A percentile compares a stretch with the other conserved stretches of the same genome.
Conservation (phyloP, 2,329 filamentous ascomycete species). For the Ophiostoma perfectum region DNA sequence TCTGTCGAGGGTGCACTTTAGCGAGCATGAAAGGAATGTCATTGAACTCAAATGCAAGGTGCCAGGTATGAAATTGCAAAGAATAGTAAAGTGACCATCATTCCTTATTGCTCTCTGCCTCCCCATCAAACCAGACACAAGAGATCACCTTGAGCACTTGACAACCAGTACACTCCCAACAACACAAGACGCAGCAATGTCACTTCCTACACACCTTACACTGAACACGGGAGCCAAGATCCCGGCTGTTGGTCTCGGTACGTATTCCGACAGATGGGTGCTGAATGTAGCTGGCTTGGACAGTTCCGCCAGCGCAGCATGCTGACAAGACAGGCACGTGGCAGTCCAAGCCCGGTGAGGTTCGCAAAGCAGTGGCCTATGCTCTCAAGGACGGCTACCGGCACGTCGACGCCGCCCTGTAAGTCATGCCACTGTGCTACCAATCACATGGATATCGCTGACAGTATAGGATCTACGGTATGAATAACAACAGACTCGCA, state of each 20-base stretch:
- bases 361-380: slow-evolving; percentile 16
- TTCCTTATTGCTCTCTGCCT: neutral
- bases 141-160: neutral
- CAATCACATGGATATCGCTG: neutral
- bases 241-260: slow-evolving; percentile 45
- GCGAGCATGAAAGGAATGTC: neutral
- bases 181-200: neutral
- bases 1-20: neutral
- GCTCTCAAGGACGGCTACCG: slow-evolving; percentile 24
- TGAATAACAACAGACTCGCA: neutral
- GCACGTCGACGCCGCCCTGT: slow-evolving; percentile 25
- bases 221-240: slow-evolving; percentile 56
- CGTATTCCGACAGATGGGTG: slow-evolving; percentile 32
- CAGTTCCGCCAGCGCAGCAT: no score
- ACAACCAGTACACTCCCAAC: neutral
- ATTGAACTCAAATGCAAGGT: neutral
- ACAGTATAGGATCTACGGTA: neutral
- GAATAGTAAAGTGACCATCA: neutral
- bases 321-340: slow-evolving; percentile 18
- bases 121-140: neutral
- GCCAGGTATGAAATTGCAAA: neutral
- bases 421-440: neutral
- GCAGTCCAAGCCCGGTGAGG: slow-evolving; percentile 19
- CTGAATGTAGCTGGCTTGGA: neutral
- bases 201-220: slow-evolving; percentile 21